Evolutionary conservation across 108 stramenopile species (phyloP).

Genomic region (Cyclostephanos invisitatus): DNA sequence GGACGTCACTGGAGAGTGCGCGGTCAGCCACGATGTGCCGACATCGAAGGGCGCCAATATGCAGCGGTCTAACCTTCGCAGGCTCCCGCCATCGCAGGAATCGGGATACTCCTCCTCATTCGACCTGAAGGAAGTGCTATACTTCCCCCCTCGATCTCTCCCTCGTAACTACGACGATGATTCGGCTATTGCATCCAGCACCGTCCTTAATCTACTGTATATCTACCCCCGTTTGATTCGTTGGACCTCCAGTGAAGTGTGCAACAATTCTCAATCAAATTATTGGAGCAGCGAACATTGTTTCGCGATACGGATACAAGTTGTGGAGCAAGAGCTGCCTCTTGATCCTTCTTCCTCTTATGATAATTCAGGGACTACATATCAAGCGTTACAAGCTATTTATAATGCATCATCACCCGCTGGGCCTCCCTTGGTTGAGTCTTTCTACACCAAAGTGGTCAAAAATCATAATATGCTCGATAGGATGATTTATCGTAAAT

Average conservation of each 20-base stretch:
- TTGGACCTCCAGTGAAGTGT: background rate
- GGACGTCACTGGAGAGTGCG: constrained; percentile 76
- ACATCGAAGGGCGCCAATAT: constrained; percentile 21
- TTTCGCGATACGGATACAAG: constrained; percentile 58
- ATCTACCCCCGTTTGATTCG: constrained; percentile 72
- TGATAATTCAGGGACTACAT: constrained; percentile 38
- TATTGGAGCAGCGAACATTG: constrained; percentile 2
- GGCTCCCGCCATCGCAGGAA: constrained; percentile 59
- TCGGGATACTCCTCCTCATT: constrained; percentile 65
- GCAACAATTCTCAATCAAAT: constrained; percentile 5
- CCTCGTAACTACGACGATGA: constrained; percentile 59
- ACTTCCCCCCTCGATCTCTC: constrained; percentile 60
- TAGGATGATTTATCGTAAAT: background rate
- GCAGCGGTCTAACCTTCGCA: constrained; percentile 69
- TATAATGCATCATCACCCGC: constrained; percentile 74
- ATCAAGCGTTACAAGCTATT: constrained; percentile 47
- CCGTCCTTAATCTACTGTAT: constrained; percentile 70
- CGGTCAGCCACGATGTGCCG: constrained; percentile 56
- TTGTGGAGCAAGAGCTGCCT: constrained; percentile 47
- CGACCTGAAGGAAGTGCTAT: constrained; percentile 79
- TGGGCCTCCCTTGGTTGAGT: constrained; percentile 60
- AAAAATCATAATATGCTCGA: constrained; percentile 30
- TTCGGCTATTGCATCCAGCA: constrained; percentile 43
- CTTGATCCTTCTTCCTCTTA: constrained; percentile 43
- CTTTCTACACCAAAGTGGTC: constrained; percentile 58